phyloP scores from a whole-genome alignment of 2,329 filamentous ascomycete genomes.

The Arthrobotrys conoides region DNA sequence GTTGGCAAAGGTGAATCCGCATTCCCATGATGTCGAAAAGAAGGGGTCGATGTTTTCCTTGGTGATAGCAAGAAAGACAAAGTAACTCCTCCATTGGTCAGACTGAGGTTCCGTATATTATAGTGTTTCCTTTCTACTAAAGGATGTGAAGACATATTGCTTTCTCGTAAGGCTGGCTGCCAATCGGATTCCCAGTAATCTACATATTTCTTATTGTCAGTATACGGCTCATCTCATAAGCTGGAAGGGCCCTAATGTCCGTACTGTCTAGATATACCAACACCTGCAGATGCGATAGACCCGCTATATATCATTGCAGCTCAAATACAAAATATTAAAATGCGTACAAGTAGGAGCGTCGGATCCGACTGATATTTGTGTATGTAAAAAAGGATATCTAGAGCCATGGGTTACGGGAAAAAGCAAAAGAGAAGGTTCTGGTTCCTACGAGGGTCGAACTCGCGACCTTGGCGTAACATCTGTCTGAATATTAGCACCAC shows the following conservation, averaged over 20 bases:
- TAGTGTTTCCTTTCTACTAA: not conserved
- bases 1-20: not conserved
- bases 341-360: no score
- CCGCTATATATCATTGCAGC: no score
- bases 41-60: conserved; percentile 3
- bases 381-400: no score
- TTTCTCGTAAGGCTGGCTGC: conserved; percentile 5
- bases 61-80: conserved; percentile 12
- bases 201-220: conserved; percentile 1
- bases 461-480: no score
- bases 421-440: not conserved
- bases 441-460: conserved; percentile 1
- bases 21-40: conserved; percentile 8
- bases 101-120: conserved; percentile 2
- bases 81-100: conserved; percentile 4
- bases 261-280: no score
- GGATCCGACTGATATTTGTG: no score
- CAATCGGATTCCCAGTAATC: conserved; percentile 11
- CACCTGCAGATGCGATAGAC: no score
- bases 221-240: no score
- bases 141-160: conserved; percentile 8
- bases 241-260: no score
- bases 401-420: no score
- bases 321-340: no score
- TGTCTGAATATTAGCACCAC: no score